Evolutionary conservation across 176 grass and related monocot genomes (phyloP).

Genomic region (Melocanna baccifera): DNA sequence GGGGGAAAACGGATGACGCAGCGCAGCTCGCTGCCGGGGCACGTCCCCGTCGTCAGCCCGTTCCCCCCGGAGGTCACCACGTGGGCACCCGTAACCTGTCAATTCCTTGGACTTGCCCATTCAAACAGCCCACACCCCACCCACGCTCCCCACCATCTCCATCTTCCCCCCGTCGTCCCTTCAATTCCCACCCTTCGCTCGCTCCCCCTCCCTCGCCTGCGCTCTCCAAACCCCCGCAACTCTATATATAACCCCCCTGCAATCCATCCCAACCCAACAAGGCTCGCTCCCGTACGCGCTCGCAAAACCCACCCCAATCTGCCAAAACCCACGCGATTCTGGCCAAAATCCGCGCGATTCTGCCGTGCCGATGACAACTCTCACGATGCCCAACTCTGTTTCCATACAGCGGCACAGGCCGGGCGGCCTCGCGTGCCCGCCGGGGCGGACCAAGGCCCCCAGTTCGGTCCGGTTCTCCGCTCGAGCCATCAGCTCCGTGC

Average conservation of each 20-base stretch:
- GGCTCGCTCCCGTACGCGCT: not conserved
- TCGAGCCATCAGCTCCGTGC: conserved; percentile 31
- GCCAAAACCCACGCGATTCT: not conserved
- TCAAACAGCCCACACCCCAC: conserved; percentile 31
- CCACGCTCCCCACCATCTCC: not conserved
- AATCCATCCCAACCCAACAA: not conserved
- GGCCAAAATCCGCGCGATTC: not conserved
- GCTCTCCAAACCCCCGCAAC: not conserved
- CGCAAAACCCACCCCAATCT: not conserved
- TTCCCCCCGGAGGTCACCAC: conserved; percentile 40
- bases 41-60: conserved; percentile 38
- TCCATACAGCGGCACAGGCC: conserved; percentile 36
- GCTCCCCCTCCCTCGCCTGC: not conserved
- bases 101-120: conserved; percentile 8
- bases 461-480: conserved; percentile 28
- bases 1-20: too few species aligned
- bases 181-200: not conserved
- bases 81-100: conserved; percentile 33
- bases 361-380: conserved; percentile 21
- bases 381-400: conserved; percentile 25
- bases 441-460: not conserved
- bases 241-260: conserved; percentile 52
- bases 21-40: not conserved
- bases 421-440: not conserved
- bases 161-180: not conserved